Evolutionary conservation across 306 rosid species (phyloP).

Genomic region (Comarum palustre): DNA sequence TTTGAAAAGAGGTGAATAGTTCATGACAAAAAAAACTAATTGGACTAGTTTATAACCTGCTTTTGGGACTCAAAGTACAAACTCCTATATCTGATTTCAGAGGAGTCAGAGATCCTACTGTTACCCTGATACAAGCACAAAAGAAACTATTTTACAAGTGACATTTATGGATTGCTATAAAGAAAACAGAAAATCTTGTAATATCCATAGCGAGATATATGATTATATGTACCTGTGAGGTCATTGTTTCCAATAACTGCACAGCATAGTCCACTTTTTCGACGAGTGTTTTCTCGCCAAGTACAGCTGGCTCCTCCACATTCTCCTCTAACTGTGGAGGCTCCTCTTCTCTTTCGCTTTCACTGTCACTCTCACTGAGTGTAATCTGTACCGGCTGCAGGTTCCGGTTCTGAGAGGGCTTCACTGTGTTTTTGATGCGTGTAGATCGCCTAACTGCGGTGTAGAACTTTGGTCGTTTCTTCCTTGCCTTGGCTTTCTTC

Average conservation of each 20-base stretch:
- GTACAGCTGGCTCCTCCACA: conserved; percentile 16
- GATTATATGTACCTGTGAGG: conserved; percentile 39
- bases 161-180: neutral
- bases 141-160: neutral
- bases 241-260: conserved; percentile 37
- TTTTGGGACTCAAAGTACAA: conserved; percentile 55
- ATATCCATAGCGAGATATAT: neutral
- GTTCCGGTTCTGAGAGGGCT: conserved; percentile 2
- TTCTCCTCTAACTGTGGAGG: conserved; percentile 30
- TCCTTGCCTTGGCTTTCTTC: conserved; percentile 11
- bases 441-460: conserved; percentile 46
- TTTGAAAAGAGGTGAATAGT: conserved; percentile 7
- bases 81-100: conserved; percentile 34
- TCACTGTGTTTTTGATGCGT: conserved; percentile 37
- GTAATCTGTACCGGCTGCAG: conserved; percentile 26
- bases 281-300: conserved; percentile 25
- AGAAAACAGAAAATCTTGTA: neutral
- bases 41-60: conserved; percentile 40
- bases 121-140: conserved; percentile 35
- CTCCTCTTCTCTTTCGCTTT: conserved; percentile 39
- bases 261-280: conserved; percentile 46
- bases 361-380: conserved; percentile 35
- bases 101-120: conserved; percentile 12
- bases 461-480: conserved; percentile 14
- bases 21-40: neutral